Conservation (phyloP, 73 alveolate genomes). For the Paramecium biaurelia region DNA sequence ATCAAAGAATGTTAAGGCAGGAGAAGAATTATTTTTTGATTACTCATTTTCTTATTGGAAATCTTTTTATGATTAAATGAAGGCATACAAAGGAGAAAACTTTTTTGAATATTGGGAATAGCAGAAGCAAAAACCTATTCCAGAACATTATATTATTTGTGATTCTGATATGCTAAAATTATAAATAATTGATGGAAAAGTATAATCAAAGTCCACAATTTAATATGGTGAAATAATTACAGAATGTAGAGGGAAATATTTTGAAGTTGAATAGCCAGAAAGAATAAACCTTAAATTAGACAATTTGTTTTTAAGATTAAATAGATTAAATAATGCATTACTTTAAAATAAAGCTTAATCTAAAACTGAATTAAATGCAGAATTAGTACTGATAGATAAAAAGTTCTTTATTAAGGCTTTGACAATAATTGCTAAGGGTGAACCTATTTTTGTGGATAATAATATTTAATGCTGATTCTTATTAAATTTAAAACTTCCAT, state of each 20-base stretch:
- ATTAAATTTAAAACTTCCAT: background rate
- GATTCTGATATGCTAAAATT: background rate
- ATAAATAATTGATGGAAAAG: background rate
- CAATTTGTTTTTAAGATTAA: background rate
- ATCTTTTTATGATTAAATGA: background rate
- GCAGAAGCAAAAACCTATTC: background rate
- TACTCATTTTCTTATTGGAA: conserved; percentile 9
- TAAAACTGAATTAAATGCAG: background rate
- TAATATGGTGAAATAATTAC: background rate
- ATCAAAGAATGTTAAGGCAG: background rate
- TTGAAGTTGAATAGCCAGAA: background rate
- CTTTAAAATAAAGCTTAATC: background rate
- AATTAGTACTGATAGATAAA: background rate
- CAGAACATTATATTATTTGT: background rate
- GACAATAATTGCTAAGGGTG: background rate
- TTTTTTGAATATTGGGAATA: background rate
- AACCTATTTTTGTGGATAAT: background rate
- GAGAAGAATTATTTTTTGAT: background rate
- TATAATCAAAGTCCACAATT: background rate
- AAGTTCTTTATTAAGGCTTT: background rate
- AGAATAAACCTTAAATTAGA: background rate
- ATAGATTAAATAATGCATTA: background rate
- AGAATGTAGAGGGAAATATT: conserved; percentile 2
- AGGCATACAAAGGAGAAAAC: background rate
- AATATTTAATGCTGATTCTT: background rate